A percentile compares a stretch with the other conserved stretches of the same genome.
phyloP scores from a whole-genome alignment of 1,139 yeast genomes.

The Geotrichum restrictum region DNA sequence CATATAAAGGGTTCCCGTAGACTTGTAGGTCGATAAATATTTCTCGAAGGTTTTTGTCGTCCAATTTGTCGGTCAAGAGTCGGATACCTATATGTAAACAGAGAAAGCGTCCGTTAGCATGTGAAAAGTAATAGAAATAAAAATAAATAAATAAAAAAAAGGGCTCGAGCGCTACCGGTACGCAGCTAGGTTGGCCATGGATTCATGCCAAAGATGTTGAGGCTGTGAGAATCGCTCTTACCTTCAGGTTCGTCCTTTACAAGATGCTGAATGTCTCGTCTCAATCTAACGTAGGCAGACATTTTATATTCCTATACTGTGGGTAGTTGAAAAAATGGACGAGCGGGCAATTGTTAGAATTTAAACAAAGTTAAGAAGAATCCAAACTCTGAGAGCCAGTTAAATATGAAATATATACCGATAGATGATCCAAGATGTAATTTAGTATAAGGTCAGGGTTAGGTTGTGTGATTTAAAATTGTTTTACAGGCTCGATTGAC shows the following conservation, averaged over 20 bases:
- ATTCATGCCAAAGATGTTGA: too few relatives aligned
- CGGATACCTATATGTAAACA: conserved; percentile 32
- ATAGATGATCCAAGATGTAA: background rate
- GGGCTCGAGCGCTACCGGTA: too few relatives aligned
- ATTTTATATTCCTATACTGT: background rate
- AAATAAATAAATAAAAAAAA: too few relatives aligned
- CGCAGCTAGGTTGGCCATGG: too few relatives aligned
- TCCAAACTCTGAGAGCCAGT: too few relatives aligned
- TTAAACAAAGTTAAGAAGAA: too few relatives aligned
- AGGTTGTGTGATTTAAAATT: background rate
- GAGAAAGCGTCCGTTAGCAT: too few relatives aligned
- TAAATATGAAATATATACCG: too few relatives aligned
- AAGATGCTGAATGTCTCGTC: conserved; percentile 12
- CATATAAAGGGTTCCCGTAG: conserved; percentile 38
- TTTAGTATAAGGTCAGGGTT: background rate
- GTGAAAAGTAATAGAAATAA: too few relatives aligned
- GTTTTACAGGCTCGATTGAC: too few relatives aligned
- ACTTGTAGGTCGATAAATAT: conserved; percentile 40
- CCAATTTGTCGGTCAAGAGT: conserved; percentile 24
- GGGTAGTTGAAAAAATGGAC: background rate
- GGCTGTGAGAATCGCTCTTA: background rate
- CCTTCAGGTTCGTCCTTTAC: conserved; percentile 14
- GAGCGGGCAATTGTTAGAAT: background rate
- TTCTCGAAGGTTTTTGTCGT: conserved; percentile 34
- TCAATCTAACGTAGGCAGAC: conserved; percentile 14